Evolutionary conservation across 208 protist species (phyloP), one percentile per base, ranked within the genome.

Genomic region (Leishmania turanica): DNA sequence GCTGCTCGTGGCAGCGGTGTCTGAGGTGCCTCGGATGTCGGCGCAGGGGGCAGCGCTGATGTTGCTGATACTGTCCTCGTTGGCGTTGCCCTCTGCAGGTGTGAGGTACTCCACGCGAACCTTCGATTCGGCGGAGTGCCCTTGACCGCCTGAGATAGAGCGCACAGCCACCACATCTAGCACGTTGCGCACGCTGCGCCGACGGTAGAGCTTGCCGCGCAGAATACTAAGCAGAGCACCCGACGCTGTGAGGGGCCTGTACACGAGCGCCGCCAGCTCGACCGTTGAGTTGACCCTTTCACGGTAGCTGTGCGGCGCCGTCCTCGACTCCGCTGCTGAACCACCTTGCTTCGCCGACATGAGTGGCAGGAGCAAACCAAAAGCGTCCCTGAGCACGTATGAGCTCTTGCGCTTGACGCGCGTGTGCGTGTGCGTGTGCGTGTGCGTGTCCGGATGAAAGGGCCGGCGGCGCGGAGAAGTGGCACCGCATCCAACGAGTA

Each of bases 121-220:
- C 34, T 31, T 42, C 19, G 49, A 34, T 3, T 54, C 77, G 34
- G 27, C 49, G 21, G 51, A 49, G 47, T 70, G n/a, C 31, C 19
- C 70, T n/a, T 75, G 51, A 15, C 49, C 56, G 6, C 19, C 53
- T 17, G 66, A 21, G 24, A 0, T 13, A 3, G 73, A 42, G 7
- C 70, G 37, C 2, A 74, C 75, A 8, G 78, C 79, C 9, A 75
- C 45, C 34, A 84, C 85, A 64, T 92, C 86, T 9, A 88, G 27
- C 1, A 94, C 93, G 73, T 87, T 95, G 5, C 90, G 90, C 77
- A 97, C 91, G 6, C 85, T 87, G 5, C 93, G 90, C 64, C 90
- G 85, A 45, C 81, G 83, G 75, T 87, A 93, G 4, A 97, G 84
- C 27, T 73, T 79, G 2, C 91, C 91, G 27, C 86, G 88, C 69